Conservation (phyloP, 345 rosid genomes). For the Populus pruinosa region DNA sequence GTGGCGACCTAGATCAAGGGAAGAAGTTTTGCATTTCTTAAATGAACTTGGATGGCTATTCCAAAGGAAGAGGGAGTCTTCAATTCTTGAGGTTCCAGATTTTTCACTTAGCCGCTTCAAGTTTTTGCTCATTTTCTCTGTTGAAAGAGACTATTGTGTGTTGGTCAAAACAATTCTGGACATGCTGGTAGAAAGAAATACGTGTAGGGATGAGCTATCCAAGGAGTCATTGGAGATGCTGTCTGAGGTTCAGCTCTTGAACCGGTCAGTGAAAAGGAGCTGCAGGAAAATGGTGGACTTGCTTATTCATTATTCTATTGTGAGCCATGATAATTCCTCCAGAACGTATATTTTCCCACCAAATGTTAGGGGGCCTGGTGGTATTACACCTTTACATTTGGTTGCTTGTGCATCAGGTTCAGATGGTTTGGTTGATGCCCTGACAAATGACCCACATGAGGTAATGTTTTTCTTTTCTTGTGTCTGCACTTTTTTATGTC, state of each 20-base stretch:
- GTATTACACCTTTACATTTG: slow-evolving; percentile 78
- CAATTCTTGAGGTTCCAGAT: slow-evolving; percentile 29
- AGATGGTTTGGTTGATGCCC: slow-evolving; percentile 56
- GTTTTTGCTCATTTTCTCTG: slow-evolving; percentile 63
- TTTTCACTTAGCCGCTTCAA: slow-evolving; percentile 63
- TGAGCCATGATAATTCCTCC: slow-evolving; percentile 16
- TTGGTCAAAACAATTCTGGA: slow-evolving; percentile 58
- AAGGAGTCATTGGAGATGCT: slow-evolving; percentile 52
- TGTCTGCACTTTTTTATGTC: background rate
- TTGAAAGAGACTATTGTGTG: slow-evolving; percentile 68
- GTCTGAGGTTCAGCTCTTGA: slow-evolving; percentile 63
- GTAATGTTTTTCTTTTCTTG: slow-evolving; percentile 32
- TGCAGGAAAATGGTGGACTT: slow-evolving; percentile 62
- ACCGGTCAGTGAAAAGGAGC: slow-evolving; percentile 71
- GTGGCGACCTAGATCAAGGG: slow-evolving; percentile 51
- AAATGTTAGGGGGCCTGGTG: slow-evolving; percentile 62
- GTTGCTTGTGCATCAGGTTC: slow-evolving; percentile 75
- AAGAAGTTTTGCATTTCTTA: slow-evolving; percentile 64
- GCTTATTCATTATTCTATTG: slow-evolving; percentile 48
- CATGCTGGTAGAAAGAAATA: slow-evolving; percentile 54
- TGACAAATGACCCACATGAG: slow-evolving; percentile 85
- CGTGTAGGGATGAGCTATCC: slow-evolving; percentile 36
- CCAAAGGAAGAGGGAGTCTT: slow-evolving; percentile 46
- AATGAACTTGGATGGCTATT: slow-evolving; percentile 97
- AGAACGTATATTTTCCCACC: slow-evolving; percentile 57